phyloP scores from a whole-genome alignment of 192 early-diverging fungal genomes.

The Podila epigama region DNA sequence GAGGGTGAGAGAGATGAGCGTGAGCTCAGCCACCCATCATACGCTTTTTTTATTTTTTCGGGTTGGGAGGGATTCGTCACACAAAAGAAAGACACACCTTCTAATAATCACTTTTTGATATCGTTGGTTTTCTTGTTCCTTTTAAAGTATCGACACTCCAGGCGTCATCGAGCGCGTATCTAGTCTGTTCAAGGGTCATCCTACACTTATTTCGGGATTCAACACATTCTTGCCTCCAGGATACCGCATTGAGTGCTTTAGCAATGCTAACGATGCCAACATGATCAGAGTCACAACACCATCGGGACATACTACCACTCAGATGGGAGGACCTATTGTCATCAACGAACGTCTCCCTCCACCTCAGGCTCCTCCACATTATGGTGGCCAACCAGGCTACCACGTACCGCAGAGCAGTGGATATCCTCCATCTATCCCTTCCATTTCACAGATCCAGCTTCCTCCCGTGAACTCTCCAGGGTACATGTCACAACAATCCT shows the following conservation, averaged over 20 bases:
- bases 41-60: no score
- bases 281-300: conserved; percentile 92
- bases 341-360: conserved; percentile 35
- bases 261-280: conserved; percentile 75
- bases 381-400: conserved; percentile 41
- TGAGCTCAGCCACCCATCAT: no score
- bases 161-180: conserved; percentile 98
- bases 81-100: no score
- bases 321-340: conserved; percentile 52
- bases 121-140: background rate
- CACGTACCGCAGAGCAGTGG: conserved; percentile 42
- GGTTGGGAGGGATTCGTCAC: no score
- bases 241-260: conserved; percentile 92
- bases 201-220: conserved; percentile 93
- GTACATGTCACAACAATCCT: conserved; percentile 27
- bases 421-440: conserved; percentile 49
- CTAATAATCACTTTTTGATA: background rate
- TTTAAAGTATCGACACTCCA: conserved; percentile 86
- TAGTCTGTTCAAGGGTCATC: conserved; percentile 90
- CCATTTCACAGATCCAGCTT: conserved; percentile 32
- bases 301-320: conserved; percentile 66
- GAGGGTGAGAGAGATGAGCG: no score
- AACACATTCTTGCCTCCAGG: conserved; percentile 99
- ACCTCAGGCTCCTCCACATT: conserved; percentile 23
- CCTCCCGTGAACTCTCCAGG: conserved; percentile 33